Base-by-base conservation (phyloP, 176 grass and related monocot genomes). In the Aegilops longissima region DNA sequence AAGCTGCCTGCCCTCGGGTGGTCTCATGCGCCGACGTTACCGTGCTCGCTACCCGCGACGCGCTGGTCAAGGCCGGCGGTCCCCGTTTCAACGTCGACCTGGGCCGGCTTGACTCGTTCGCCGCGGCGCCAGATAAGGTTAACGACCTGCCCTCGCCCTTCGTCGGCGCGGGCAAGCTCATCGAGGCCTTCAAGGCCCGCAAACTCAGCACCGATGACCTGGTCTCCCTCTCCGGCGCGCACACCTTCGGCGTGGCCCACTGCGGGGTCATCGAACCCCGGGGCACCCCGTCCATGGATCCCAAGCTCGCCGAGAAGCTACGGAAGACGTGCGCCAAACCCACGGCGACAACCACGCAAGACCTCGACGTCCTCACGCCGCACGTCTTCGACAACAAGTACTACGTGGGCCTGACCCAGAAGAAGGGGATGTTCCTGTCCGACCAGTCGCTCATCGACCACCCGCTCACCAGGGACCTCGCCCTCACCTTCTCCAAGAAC, bases 181-280 rank as follows among this genome's bases (percentile, higher is more conserved):
- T 87, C 14, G 1, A 8, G 1, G 2, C 61, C n/a, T 89, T 89
- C 80, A 27, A 14, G 7, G 42, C 34, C 73, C 78, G 82, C 0
- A 47, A 12, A 4, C 87, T 93, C n/a, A 77, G 16, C 70, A 10
- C 17, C 12, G n/a, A 66, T 5, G 90, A 92, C 82, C 90, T 92
- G 39, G 90, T 92, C 21, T 59, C 88, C 35, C 87, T 95, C n/a
- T 95, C 93, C 10, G 90, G 93, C 10, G 90, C 87, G 36, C 93
- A 95, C 87, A 92, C 93, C 49, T 58, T 95, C 61, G 93, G 90
- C 3, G 30, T 4, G 9, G 78, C 73, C 6, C 90, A 88, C 90
- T 92, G 86, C 86, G 0, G 1, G 16, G 24, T 25, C 83, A 86
- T 92, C 79, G n/a, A 3, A 54, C 33, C 67, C 61, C 76, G 91